Evolutionary conservation across 768 basidiomycete genomes (phyloP), one percentile per base, ranked within the genome.

Genomic region (Tubosaeta sp.): DNA sequence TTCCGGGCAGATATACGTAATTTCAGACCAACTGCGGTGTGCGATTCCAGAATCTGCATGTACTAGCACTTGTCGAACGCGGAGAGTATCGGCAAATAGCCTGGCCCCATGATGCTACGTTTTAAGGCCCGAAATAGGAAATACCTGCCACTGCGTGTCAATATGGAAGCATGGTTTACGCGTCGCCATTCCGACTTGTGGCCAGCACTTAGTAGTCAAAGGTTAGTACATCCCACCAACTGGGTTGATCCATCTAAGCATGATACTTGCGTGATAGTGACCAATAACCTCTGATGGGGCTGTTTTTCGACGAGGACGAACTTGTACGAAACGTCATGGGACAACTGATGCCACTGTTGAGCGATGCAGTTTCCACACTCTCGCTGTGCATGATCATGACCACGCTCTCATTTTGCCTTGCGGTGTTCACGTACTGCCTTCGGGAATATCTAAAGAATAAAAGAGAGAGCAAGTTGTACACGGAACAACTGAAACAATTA

Each of bases 231-330:
- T 31, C 11, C 22, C 12, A 10, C 35, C 36, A 6, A 16, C 21
- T 3, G 25, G 9, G 43, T 44, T 24, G 29, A 39, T 12, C 29
- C 48, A 34, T n/a, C 10, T 29, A 16, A 40, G 34, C 34, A 16
- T 35, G 30, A 34, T 25, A 18, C 13, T 22, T 11, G n/a, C 18
- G n/a, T 16, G 27, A 19, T 21, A 41, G 41, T 6, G 38, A 52
- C 27, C 31, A 21, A 6, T 10, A 22, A 40, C 38, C 6, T 14
- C 46, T 4, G 29, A 63, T 63, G 62, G 60, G 53, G 4, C 9
- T 65, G 6, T 29, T 63, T 4, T 16, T 66, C 10, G 40, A 64
- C 40, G 63, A 65, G 32, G 43, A 50, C 3, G 43, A 47, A 54
- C 24, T 62, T 1, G 57, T 54, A 31, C 52, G 29, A 10, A 39